phyloP scores from a whole-genome alignment of 2,329 filamentous ascomycete species.

The Venturia carpophila region DNA sequence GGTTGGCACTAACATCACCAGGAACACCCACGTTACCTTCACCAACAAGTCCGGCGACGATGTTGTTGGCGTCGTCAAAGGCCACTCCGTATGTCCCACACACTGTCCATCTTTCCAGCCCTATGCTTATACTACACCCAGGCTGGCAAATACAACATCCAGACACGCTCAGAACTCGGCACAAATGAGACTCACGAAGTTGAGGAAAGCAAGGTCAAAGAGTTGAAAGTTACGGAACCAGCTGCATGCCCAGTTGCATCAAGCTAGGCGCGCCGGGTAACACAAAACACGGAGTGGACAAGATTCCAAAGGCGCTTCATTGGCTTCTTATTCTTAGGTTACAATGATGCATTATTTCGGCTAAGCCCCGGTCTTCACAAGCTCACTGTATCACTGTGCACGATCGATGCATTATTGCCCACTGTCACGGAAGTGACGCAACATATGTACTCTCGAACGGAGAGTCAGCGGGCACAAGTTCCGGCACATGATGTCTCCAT shows the following conservation, averaged over 20 bases:
- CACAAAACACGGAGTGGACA: neutral
- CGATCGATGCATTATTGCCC: too few species aligned
- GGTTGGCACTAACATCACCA: neutral
- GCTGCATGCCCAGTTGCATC: conserved; percentile 18
- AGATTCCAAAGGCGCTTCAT: neutral
- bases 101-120: neutral
- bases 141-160: conserved; percentile 20
- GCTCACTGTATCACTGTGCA: too few species aligned
- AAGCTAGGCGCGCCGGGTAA: neutral
- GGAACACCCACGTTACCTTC: conserved; percentile 20
- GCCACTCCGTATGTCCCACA: conserved; percentile 17
- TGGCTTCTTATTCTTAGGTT: neutral
- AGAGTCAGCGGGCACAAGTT: too few species aligned
- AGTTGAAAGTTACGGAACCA: conserved; percentile 18
- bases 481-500: too few species aligned
- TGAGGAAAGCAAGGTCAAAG: conserved; percentile 19
- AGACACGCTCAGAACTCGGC: conserved; percentile 17
- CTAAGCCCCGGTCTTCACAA: too few species aligned
- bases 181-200: conserved; percentile 16
- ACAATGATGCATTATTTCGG: too few species aligned
- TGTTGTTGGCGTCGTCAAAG: conserved; percentile 19
- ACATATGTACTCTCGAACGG: too few species aligned
- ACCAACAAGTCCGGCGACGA: conserved; percentile 19
- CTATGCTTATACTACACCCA: neutral
- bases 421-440: too few species aligned